A percentile compares a stretch with the other conserved stretches of the same genome.
Evolutionary conservation across 495 filamentous ascomycete genomes (phyloP).

Genomic region (Acidiella bohemica): DNA sequence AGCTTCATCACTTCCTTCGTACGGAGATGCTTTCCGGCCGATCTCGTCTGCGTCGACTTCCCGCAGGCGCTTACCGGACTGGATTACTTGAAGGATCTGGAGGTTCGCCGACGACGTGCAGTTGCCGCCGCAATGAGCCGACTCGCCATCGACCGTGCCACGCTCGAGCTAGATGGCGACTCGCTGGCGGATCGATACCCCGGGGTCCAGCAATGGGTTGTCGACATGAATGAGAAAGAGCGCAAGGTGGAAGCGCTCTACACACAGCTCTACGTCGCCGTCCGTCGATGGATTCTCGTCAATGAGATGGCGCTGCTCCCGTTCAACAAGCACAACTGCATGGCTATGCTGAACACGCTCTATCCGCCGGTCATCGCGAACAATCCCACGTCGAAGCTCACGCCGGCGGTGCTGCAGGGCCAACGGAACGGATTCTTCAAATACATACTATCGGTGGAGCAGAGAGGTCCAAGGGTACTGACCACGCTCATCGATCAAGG

Average conservation of each 20-base stretch:
- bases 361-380: conserved; percentile 41
- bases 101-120: conserved; percentile 51
- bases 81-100: conserved; percentile 59
- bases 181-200: conserved; percentile 36
- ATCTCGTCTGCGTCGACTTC: conserved; percentile 51
- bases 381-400: conserved; percentile 43
- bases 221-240: conserved; percentile 39
- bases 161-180: conserved; percentile 29
- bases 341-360: conserved; percentile 68
- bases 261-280: conserved; percentile 49
- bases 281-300: conserved; percentile 59
- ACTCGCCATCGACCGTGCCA: conserved; percentile 48
- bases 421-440: conserved; percentile 56
- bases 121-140: conserved; percentile 72
- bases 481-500: conserved; percentile 42
- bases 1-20: conserved; percentile 55
- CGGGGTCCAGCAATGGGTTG: conserved; percentile 42
- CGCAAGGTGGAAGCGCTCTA: conserved; percentile 48
- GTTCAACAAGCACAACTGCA: conserved; percentile 54
- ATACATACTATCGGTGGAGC: conserved; percentile 48
- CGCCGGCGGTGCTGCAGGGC: conserved; percentile 36
- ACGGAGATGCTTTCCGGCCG: conserved; percentile 44
- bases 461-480: conserved; percentile 43
- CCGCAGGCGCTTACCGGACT: conserved; percentile 56
- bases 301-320: conserved; percentile 55